phyloP scores from a whole-genome alignment of 257 asterid species.

The Echium plantagineum region DNA sequence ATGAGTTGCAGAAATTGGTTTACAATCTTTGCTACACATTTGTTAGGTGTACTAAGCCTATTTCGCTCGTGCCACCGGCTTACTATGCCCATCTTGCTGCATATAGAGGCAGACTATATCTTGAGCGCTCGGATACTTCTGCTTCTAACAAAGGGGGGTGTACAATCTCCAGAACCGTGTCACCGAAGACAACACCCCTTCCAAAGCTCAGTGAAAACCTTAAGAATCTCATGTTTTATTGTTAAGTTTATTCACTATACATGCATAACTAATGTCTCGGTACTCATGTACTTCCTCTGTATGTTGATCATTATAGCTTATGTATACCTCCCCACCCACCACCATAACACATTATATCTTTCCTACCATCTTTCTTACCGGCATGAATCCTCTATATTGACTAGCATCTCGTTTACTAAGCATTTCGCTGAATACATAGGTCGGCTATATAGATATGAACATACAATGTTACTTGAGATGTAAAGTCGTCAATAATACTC shows the following conservation, averaged over 20 bases:
- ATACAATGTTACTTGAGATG: no score
- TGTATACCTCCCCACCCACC: no score
- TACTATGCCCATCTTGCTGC: slow-evolving; percentile 96
- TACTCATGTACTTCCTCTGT: no score
- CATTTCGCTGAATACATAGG: no score
- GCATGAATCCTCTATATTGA: no score
- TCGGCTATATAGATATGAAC: no score
- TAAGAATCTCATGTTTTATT: slow-evolving; percentile 85
- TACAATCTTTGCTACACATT: slow-evolving; percentile 90
- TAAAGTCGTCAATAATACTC: no score
- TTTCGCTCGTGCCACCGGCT: slow-evolving; percentile 89
- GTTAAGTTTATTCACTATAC: slow-evolving; percentile 25
- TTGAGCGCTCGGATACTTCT: slow-evolving; percentile 43
- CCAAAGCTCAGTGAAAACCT: slow-evolving; percentile 76
- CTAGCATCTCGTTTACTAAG: no score
- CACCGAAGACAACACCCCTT: slow-evolving; percentile 54
- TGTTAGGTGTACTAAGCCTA: slow-evolving; percentile 90
- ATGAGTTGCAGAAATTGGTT: slow-evolving; percentile 75
- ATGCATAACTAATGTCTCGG: background rate
- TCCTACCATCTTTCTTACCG: no score
- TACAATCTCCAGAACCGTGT: slow-evolving; percentile 41
- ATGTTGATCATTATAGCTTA: no score
- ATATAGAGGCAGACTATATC: slow-evolving; percentile 77
- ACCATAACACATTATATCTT: no score
- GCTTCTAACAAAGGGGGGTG: slow-evolving; percentile 12